phyloP scores from a whole-genome alignment of 2,329 filamentous ascomycete species.

The Trichoderma atroviride region DNA sequence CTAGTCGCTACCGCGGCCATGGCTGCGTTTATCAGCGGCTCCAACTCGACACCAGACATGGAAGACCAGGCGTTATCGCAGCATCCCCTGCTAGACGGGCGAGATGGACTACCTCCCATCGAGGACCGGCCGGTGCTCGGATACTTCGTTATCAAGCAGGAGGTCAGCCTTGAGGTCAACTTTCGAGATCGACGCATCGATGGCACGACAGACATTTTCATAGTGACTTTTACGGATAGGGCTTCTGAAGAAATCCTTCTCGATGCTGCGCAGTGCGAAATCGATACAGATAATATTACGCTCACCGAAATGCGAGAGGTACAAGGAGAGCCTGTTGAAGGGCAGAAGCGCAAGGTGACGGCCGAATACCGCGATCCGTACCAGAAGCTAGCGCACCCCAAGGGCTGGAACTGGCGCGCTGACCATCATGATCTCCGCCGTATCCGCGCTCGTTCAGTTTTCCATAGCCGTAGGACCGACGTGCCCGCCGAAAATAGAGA shows the following conservation, averaged over 20 bases:
- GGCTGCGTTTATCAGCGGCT: conserved; percentile 18
- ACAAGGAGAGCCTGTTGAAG: conserved; percentile 41
- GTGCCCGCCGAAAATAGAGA: conserved; percentile 59
- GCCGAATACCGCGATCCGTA: conserved; percentile 66
- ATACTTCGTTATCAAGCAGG: conserved; percentile 73
- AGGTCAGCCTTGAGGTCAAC: conserved; percentile 86
- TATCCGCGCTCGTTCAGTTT: conserved; percentile 63
- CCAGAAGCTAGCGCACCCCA: conserved; percentile 62
- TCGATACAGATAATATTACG: conserved; percentile 57
- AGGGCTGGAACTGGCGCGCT: conserved; percentile 64
- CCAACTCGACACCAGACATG: conserved; percentile 23
- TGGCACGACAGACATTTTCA: conserved; percentile 79
- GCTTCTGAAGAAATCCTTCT: conserved; percentile 60
- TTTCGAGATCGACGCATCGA: conserved; percentile 74
- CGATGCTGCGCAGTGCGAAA: conserved; percentile 64
- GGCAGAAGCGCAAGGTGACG: conserved; percentile 45
- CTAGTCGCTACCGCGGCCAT: background rate
- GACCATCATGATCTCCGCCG: conserved; percentile 75
- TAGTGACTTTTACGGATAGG: conserved; percentile 65
- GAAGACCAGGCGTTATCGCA: conserved; percentile 21
- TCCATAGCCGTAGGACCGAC: conserved; percentile 55
- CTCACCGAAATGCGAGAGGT: conserved; percentile 48
- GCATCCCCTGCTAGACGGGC: conserved; percentile 37
- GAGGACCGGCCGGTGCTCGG: conserved; percentile 44
- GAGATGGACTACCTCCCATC: conserved; percentile 40